phyloP scores from a whole-genome alignment of 495 filamentous ascomycete species.

The Rhizodiscina lignyota region DNA sequence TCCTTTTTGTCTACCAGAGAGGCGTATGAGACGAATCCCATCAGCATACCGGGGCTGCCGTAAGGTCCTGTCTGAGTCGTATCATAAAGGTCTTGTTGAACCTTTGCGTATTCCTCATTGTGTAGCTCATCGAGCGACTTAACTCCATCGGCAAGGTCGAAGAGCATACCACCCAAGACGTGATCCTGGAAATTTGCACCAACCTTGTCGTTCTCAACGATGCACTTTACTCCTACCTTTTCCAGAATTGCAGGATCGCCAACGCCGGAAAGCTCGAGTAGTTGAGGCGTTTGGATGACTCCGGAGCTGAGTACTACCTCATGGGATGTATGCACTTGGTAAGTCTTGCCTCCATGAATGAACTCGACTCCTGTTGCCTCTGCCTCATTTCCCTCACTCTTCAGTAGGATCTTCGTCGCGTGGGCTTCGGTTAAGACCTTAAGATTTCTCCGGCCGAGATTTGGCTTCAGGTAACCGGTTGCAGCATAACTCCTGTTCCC shows the following conservation, averaged over 20 bases:
- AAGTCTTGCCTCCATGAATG: constrained; percentile 1
- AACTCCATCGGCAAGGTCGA: constrained; percentile 8
- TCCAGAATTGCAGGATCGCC: constrained; percentile 11
- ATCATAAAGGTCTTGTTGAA: constrained; percentile 12
- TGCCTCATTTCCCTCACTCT: constrained; percentile 1
- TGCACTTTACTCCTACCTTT: constrained; percentile 6
- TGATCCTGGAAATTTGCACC: constrained; percentile 17
- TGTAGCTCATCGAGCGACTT: too few species aligned
- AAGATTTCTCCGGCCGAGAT: not conserved
- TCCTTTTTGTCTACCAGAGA: constrained; percentile 9
- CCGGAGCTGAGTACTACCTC: constrained; percentile 16
- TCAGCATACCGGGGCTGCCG: constrained; percentile 16
- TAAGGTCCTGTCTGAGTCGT: constrained; percentile 14
- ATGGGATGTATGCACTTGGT: constrained; percentile 7
- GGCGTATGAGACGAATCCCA: constrained; percentile 16
- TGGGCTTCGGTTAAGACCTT: constrained; percentile 7
- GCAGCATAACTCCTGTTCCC: not conserved
- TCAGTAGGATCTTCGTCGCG: constrained; percentile 24
- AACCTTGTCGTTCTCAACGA: constrained; percentile 4
- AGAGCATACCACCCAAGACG: constrained; percentile 8
- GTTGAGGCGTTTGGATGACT: constrained; percentile 11
- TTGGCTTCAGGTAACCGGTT: not conserved
- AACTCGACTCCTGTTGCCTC: constrained; percentile 5
- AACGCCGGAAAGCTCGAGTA: constrained; percentile 18
- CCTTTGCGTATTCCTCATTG: constrained; percentile 9